Percentiles rank a stretch among this genome's conserved stretches.
phyloP scores from a whole-genome alignment of 257 asterid species.

The Verbascum thapsus region DNA sequence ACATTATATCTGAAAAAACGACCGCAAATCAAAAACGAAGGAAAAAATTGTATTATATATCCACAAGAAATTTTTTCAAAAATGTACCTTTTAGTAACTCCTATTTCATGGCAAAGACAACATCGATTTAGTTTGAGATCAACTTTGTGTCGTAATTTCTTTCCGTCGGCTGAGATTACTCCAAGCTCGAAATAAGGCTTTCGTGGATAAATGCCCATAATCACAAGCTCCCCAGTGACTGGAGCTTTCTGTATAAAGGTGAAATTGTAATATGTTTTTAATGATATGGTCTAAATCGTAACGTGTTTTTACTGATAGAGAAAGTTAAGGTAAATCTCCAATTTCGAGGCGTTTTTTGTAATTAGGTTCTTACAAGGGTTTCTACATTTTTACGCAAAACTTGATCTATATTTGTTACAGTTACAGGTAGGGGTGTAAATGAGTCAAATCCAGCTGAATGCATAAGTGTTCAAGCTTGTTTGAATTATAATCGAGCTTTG shows the following conservation, averaged over 20 bases:
- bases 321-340: no score
- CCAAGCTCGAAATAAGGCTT: conserved; percentile 67
- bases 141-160: conserved; percentile 54
- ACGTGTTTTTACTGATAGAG: no score
- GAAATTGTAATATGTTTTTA: no score
- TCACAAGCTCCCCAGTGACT: conserved; percentile 63
- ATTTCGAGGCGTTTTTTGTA: no score
- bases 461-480: no score
- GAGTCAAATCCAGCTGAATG: no score
- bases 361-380: no score
- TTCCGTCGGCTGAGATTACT: conserved; percentile 70
- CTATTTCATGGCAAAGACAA: conserved; percentile 66
- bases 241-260: conserved; percentile 62
- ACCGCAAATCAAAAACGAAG: neutral
- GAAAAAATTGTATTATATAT: neutral
- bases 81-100: conserved; percentile 52
- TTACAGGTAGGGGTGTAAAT: no score
- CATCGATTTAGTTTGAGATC: conserved; percentile 62
- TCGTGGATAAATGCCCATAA: conserved; percentile 51
- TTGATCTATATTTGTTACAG: no score
- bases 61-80: neutral
- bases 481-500: no score
- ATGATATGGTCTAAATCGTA: no score
- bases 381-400: no score
- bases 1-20: conserved; percentile 54